Percentiles rank a stretch among this genome's conserved stretches.
phyloP scores from a whole-genome alignment of 805 yeast species.

The Jamesozyma piceae region DNA sequence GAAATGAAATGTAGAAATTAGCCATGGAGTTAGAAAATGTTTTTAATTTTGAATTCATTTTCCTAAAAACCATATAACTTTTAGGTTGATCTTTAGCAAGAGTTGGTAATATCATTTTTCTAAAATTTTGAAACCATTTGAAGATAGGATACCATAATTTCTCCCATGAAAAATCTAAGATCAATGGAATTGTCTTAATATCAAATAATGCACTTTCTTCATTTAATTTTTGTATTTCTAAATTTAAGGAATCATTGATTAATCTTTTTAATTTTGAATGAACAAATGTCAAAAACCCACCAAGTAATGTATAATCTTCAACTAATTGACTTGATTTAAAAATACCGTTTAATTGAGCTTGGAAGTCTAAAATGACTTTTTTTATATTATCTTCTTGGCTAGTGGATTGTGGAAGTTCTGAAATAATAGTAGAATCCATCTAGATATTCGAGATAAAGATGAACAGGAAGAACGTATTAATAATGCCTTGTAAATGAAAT shows the following conservation, averaged over 20 bases:
- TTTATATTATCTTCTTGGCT: slow-evolving; percentile 6
- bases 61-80: slow-evolving; percentile 45
- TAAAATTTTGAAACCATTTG: slow-evolving; percentile 42
- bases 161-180: slow-evolving; percentile 49
- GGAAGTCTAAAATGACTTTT: slow-evolving; percentile 14
- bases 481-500: background rate
- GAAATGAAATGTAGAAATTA: slow-evolving; percentile 39
- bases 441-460: background rate
- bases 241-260: slow-evolving; percentile 7
- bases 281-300: slow-evolving; percentile 22
- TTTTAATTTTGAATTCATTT: slow-evolving; percentile 41
- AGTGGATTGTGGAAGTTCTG: background rate
- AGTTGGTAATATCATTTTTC: slow-evolving; percentile 11
- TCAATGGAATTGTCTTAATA: slow-evolving; percentile 9
- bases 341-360: slow-evolving; percentile 18
- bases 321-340: slow-evolving; percentile 18
- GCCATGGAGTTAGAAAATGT: slow-evolving; percentile 41
- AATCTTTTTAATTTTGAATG: slow-evolving; percentile 22
- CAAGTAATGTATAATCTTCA: slow-evolving; percentile 23
- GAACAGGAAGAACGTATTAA: background rate
- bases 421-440: background rate
- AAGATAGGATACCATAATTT: slow-evolving; percentile 57
- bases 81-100: slow-evolving; percentile 15
- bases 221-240: slow-evolving; percentile 13
- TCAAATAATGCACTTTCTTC: slow-evolving; percentile 4